Evolutionary conservation across 2,329 filamentous ascomycete genomes (phyloP).

Genomic region (Mycosphaerelloides madeirae): DNA sequence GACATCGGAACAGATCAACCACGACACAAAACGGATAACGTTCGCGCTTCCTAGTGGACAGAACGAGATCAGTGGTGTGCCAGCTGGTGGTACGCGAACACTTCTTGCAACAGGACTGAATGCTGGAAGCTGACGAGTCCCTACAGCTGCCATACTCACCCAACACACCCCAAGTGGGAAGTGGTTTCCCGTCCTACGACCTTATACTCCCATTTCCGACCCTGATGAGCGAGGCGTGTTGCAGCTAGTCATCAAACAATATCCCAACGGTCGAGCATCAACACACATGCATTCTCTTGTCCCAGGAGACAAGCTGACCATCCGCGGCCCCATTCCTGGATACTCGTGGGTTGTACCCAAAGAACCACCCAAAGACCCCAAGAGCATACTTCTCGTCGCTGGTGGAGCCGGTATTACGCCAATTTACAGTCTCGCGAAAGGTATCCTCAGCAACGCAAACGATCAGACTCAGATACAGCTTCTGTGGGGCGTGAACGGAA

Average conservation of each 20-base stretch:
- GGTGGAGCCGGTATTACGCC: slow-evolving; percentile 71
- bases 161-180: slow-evolving; percentile 52
- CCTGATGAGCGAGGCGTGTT: slow-evolving; percentile 55
- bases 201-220: slow-evolving; percentile 61
- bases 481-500: slow-evolving; percentile 62
- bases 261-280: slow-evolving; percentile 61
- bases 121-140: slow-evolving; percentile 1
- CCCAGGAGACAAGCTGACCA: slow-evolving; percentile 58
- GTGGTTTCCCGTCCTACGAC: slow-evolving; percentile 57
- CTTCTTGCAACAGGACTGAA: neutral
- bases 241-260: slow-evolving; percentile 64
- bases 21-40: slow-evolving; percentile 32
- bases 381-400: slow-evolving; percentile 57
- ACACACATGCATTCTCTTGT: slow-evolving; percentile 61
- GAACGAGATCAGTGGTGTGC: slow-evolving; percentile 27
- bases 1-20: slow-evolving; percentile 30
- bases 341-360: slow-evolving; percentile 25
- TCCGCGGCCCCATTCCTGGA: slow-evolving; percentile 50
- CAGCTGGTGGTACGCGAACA: slow-evolving; percentile 23
- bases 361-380: slow-evolving; percentile 12
- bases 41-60: slow-evolving; percentile 29
- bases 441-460: slow-evolving; percentile 44
- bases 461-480: slow-evolving; percentile 62
- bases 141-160: slow-evolving; percentile 54
- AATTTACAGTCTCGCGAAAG: slow-evolving; percentile 42